Conservation (phyloP, 2,329 filamentous ascomycete species). For the Coniochaeta sp. region DNA sequence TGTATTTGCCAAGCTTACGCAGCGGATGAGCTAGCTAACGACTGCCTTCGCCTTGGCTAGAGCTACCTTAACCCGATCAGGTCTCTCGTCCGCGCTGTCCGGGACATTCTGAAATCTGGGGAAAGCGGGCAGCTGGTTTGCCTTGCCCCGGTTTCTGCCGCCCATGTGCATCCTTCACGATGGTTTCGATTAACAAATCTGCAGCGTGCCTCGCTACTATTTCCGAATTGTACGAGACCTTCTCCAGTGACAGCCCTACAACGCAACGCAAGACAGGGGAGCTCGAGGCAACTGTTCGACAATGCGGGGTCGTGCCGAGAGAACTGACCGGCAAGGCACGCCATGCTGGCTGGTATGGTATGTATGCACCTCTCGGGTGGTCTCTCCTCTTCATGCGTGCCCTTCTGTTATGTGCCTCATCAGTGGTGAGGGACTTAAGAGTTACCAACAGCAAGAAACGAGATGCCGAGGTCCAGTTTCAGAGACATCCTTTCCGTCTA, state of each 20-base stretch:
- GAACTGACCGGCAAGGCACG: background rate
- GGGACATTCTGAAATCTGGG: background rate
- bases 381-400: background rate
- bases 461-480: background rate
- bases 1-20: background rate
- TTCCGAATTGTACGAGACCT: background rate
- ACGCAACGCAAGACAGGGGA: background rate
- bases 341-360: too few species aligned
- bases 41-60: background rate
- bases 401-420: background rate
- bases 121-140: background rate
- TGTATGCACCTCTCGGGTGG: too few species aligned
- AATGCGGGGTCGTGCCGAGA: background rate
- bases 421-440: background rate
- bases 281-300: background rate
- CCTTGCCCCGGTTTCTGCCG: background rate
- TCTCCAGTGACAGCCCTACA: background rate
- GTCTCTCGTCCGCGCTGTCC: background rate
- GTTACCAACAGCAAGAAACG: background rate
- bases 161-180: background rate
- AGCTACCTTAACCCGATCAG: background rate
- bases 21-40: background rate
- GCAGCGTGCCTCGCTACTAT: background rate
- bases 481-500: background rate
- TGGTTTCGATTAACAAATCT: background rate